phyloP scores from a whole-genome alignment of 371 early-diverging fungal species.

The Catenaria anguillulae region DNA sequence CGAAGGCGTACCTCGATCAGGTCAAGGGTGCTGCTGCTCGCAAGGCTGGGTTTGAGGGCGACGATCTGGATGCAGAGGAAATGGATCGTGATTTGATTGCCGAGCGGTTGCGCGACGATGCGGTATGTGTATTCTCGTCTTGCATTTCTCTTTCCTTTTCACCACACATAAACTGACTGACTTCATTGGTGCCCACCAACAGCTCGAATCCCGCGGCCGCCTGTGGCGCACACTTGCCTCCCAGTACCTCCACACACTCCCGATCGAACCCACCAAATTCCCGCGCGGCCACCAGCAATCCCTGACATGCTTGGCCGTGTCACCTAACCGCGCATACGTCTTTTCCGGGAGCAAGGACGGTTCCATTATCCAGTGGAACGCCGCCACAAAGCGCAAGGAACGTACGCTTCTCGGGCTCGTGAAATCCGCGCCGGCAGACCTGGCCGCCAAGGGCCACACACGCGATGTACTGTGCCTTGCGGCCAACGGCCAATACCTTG shows the following conservation, averaged over 20 bases:
- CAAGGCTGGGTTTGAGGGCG: too few species aligned
- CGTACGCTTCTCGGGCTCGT: conserved; percentile 52
- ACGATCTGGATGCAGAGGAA: conserved; percentile 62
- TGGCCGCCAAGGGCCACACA: conserved; percentile 49
- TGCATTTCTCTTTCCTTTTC: background rate
- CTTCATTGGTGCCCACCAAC: background rate
- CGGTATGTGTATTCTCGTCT: conserved; percentile 21
- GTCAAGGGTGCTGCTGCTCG: too few species aligned
- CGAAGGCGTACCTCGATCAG: conserved; percentile 71
- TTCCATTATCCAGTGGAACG: conserved; percentile 66
- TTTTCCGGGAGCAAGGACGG: conserved; percentile 86
- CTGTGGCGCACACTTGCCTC: conserved; percentile 22
- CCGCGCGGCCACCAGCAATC: conserved; percentile 51
- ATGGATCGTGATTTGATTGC: conserved; percentile 87
- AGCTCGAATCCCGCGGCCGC: conserved; percentile 23
- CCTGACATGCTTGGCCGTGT: conserved; percentile 59
- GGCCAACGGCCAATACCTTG: conserved; percentile 61
- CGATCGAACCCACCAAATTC: background rate
- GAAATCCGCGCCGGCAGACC: conserved; percentile 51
- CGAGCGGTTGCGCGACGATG: conserved; percentile 67
- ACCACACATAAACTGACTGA: too few species aligned
- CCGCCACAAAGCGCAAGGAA: conserved; percentile 20
- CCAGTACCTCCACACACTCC: conserved; percentile 11
- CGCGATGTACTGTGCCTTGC: conserved; percentile 68
- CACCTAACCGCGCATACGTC: conserved; percentile 46